Percentiles rank a stretch among this genome's conserved stretches.
phyloP scores from a whole-genome alignment of 805 yeast species.

The Jamesozyma lodderae region DNA sequence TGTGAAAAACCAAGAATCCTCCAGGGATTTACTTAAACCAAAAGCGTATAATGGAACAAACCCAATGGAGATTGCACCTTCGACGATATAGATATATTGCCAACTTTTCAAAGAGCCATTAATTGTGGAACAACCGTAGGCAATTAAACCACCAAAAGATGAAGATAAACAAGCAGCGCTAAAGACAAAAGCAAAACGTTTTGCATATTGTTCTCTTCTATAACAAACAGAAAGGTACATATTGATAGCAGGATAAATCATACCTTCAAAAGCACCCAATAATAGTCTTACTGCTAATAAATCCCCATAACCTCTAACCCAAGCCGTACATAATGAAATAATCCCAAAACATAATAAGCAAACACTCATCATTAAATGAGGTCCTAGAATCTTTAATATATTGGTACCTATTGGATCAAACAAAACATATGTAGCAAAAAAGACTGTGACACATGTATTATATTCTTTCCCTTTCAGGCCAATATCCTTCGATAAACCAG shows the following conservation, averaged over 20 bases:
- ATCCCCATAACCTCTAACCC: constrained; percentile 35
- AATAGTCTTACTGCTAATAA: constrained; percentile 40
- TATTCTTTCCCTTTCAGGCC: constrained; percentile 34
- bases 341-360: constrained; percentile 33
- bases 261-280: constrained; percentile 45
- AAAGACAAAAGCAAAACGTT: constrained; percentile 41
- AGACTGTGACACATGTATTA: constrained; percentile 37
- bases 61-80: constrained; percentile 37
- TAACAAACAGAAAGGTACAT: constrained; percentile 41
- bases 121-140: constrained; percentile 37
- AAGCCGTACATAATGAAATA: constrained; percentile 36
- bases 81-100: constrained; percentile 44
- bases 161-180: constrained; percentile 46
- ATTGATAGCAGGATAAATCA: constrained; percentile 42
- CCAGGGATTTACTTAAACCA: constrained; percentile 35
- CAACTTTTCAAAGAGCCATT: constrained; percentile 38
- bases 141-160: constrained; percentile 49
- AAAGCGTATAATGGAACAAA: constrained; percentile 31
- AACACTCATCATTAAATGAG: constrained; percentile 29
- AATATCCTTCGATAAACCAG: constrained; percentile 39
- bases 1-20: constrained; percentile 34
- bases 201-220: constrained; percentile 40
- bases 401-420: constrained; percentile 35
- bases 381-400: constrained; percentile 31
- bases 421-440: constrained; percentile 38